Evolutionary conservation across 1,139 yeast species (phyloP), one percentile per base, ranked within the genome.

Genomic region (Protomyces lactucae-debilis): DNA sequence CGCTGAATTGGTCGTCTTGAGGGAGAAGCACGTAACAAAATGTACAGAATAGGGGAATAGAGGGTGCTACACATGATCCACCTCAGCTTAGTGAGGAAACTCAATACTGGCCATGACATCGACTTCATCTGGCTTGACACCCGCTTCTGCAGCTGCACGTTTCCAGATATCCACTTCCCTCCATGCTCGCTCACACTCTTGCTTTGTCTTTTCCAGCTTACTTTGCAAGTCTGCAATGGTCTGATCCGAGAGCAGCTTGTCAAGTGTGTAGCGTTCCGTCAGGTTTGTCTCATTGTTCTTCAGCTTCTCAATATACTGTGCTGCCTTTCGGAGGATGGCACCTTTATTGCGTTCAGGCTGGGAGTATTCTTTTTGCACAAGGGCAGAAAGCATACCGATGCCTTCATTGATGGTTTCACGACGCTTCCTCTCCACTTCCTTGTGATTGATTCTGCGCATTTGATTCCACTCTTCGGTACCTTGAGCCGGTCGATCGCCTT

Each of bases 371-470:
- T 51, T 52, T 12, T 55, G 52, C 65, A 93, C 85, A 66, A 88
- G 78, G 57, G 84, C 83, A 51, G 96, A 89, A 71, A 93, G 82
- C 72, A 86, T 91, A 72, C 86, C 86, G 73, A 93, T 92, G 12
- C 98, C 98, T 61, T 82, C 81, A 76, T 92, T 93, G 74, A 93
- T 93, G 60, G 87, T 85, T 74, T 93, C 97, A 72, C 99, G 85
- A 74, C 99, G 86, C 72, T 98, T 85, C 73, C 97, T 83, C 78
- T 93, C 99, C 37, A 93, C 99, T 77, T 95, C 99, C 76, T 93
- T 93, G 78, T 93, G 99, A 75, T 90, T 92, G 71, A 88, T 89
- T 71, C 88, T 86, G 71, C 97, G 84, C 73, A 84, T 83, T 70
- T 83, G 83, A 73, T 87, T 92, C 96, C 97, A 91, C 75, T 89